These are phyloP conservation scores for Colletotrichum horii DNA, from an alignment of 2,329 filamentous ascomycete species.

Conservation along the genomic window DNA sequence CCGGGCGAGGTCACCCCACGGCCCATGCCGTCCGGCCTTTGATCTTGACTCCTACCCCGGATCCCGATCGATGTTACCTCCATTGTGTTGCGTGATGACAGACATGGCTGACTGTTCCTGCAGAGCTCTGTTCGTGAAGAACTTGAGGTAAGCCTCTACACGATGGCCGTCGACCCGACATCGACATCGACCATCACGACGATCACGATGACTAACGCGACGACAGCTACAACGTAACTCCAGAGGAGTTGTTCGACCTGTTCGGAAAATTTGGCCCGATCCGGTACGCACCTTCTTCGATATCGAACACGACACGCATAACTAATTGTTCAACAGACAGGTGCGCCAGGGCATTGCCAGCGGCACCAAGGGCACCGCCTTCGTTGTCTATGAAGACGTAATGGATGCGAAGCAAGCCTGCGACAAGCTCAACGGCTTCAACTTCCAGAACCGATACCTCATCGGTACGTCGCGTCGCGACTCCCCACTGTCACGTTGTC, in stretches of 20 bases:
- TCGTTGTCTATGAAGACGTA: slow-evolving; percentile 99
- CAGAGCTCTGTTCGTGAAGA: slow-evolving; percentile 99
- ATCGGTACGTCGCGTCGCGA: slow-evolving; percentile 72
- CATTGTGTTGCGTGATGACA: neutral
- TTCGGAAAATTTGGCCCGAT: slow-evolving; percentile 98
- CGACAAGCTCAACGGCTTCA: slow-evolving; percentile 99
- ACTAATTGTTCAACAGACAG: slow-evolving; percentile 67
- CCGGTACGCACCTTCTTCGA: slow-evolving; percentile 64
- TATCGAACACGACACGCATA: neutral
- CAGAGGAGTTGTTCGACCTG: slow-evolving; percentile 97
- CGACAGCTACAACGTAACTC: slow-evolving; percentile 93
- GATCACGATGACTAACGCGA: neutral
- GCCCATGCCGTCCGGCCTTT: neutral
- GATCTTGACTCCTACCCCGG: neutral
- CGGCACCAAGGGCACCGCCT: slow-evolving; percentile 97
- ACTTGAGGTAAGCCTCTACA: slow-evolving; percentile 78
- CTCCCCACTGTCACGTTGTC: neutral
- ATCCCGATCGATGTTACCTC: neutral
- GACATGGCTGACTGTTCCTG: slow-evolving; percentile 35
- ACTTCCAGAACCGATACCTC: slow-evolving; percentile 99
- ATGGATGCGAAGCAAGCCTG: slow-evolving; percentile 98
- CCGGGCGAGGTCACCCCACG: slow-evolving; percentile 7
- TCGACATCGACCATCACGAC: slow-evolving; percentile 54
- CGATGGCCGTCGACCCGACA: slow-evolving; percentile 54
- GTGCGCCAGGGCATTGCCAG: slow-evolving; percentile 97